Base-by-base conservation (phyloP, 805 yeast genomes). In the Ogataea neopini region DNA sequence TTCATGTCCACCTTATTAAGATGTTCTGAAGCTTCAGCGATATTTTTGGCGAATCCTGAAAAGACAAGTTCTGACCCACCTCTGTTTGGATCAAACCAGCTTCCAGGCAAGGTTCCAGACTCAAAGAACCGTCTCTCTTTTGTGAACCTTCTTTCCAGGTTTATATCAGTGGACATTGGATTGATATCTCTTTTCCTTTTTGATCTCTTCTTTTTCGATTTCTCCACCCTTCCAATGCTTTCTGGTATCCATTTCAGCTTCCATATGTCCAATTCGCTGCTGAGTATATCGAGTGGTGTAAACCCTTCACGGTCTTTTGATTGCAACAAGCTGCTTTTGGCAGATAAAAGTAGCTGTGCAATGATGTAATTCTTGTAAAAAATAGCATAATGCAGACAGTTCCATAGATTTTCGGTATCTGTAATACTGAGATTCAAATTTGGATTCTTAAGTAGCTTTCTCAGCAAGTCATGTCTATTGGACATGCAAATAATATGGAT, bases 321-420 rank as follows among this genome's bases (percentile, higher is more conserved):
- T 33, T 74, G 73, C 26, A 84, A 60, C 8, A 82, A 61, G 1
- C 66, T 58, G 28, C 45, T 49, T 2, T 49, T 40, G 2, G 53
- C 32, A 3, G 57, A 46, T 8, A 79, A 45, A 8, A 81, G 53
- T 6, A 66, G 63, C 44, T 72, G 75, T 8, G 84, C 81, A 59
- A 85, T 76, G 15, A 75, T 59, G 35, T 84, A 66, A 45, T 84
- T 72, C 28, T 81, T 86, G 51, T 77, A 68, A 53, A 72, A 79
- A 11, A 86, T 68, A 3, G 89, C 80, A 50, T 81, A 77, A 63
- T 91, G 97, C 23, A 91, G 70, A 20, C 88, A 80, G 36, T 87
- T 86, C 85, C 95, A 90, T 1, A 88, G 86, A 60, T 80, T 88
- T 64, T 90, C 97, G 44, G 70, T 70, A 63, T 91, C 97, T 2